Conservation (phyloP, 768 basidiomycete genomes). For the Coprinopsis strossmayeri region DNA sequence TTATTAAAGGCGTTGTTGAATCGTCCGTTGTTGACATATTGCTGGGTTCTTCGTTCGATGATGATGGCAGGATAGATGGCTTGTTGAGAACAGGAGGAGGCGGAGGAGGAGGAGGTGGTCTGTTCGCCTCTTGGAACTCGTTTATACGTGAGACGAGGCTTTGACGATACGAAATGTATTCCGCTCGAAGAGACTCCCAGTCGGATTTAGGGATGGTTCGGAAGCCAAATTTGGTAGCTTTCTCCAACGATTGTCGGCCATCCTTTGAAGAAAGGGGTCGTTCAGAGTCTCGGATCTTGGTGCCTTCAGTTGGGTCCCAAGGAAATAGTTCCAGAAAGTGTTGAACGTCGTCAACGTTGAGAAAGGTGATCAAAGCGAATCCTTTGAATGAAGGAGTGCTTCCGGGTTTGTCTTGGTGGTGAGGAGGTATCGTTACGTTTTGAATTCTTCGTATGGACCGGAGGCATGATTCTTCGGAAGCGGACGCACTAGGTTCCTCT, state of each 20-base stretch:
- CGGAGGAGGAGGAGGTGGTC: neutral
- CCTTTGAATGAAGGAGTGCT: constrained; percentile 60
- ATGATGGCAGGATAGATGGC: neutral
- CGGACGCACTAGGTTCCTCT: constrained; percentile 4
- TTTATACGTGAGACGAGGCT: constrained; percentile 44
- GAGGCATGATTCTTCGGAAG: neutral
- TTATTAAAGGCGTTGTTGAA: constrained; percentile 9
- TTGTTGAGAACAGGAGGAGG: neutral
- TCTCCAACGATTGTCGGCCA: constrained; percentile 15
- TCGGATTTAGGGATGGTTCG: constrained; percentile 45
- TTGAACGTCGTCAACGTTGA: constrained; percentile 29
- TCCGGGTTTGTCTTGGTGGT: constrained; percentile 55
- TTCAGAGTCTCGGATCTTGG: constrained; percentile 2
- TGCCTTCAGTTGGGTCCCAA: constrained; percentile 35
- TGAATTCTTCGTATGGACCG: constrained; percentile 33
- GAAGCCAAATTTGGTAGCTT: constrained; percentile 55
- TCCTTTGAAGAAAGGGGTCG: neutral
- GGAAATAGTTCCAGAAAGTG: constrained; percentile 49
- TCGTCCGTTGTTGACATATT: neutral
- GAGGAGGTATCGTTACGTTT: constrained; percentile 48
- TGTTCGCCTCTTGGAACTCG: constrained; percentile 19
- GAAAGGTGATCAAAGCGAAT: constrained; percentile 65
- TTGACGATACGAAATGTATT: constrained; percentile 62
- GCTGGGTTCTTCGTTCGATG: neutral
- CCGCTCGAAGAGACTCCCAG: constrained; percentile 62